Evolutionary conservation across 768 basidiomycete species (phyloP).

Genomic region (Leccinum subtestaceum): DNA sequence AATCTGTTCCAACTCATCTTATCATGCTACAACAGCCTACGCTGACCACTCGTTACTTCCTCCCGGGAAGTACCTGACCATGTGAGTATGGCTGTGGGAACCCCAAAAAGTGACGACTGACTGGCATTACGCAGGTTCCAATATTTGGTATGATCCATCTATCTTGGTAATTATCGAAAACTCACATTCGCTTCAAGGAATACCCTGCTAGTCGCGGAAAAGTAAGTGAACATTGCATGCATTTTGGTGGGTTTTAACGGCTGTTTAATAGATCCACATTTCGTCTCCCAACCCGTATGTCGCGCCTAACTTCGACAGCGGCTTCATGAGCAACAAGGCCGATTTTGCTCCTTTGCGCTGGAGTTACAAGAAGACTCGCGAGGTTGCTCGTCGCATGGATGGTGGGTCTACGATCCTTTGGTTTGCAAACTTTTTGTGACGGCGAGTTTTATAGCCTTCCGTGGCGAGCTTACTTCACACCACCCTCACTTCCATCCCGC

Average conservation of each 20-base stretch:
- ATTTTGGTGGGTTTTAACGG: not conserved
- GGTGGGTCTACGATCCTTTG: conserved; percentile 32
- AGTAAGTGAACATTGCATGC: conserved; percentile 28
- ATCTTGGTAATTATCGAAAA: not conserved
- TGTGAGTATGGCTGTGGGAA: conserved; percentile 35
- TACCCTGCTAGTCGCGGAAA: conserved; percentile 74
- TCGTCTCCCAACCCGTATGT: conserved; percentile 56
- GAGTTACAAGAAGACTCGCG: conserved; percentile 77
- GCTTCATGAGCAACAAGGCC: conserved; percentile 80
- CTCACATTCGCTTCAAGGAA: conserved; percentile 34
- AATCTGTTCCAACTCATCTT: not conserved
- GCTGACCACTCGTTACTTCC: conserved; percentile 69
- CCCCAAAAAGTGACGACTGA: conserved; percentile 18
- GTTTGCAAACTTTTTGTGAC: not conserved
- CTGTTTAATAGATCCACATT: conserved; percentile 54
- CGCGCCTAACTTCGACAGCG: conserved; percentile 64
- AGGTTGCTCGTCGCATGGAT: conserved; percentile 70
- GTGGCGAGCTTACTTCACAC: conserved; percentile 69
- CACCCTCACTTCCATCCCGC: conserved; percentile 74
- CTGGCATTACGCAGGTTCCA: conserved; percentile 43
- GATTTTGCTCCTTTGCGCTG: conserved; percentile 74
- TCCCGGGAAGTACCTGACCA: conserved; percentile 69
- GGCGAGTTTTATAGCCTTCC: conserved; percentile 46
- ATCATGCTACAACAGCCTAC: conserved; percentile 41
- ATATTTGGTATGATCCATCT: conserved; percentile 40